These are phyloP conservation scores for Neoarthrinium moseri DNA, from an alignment of 2,329 filamentous ascomycete genomes.

Conservation along the genomic window DNA sequence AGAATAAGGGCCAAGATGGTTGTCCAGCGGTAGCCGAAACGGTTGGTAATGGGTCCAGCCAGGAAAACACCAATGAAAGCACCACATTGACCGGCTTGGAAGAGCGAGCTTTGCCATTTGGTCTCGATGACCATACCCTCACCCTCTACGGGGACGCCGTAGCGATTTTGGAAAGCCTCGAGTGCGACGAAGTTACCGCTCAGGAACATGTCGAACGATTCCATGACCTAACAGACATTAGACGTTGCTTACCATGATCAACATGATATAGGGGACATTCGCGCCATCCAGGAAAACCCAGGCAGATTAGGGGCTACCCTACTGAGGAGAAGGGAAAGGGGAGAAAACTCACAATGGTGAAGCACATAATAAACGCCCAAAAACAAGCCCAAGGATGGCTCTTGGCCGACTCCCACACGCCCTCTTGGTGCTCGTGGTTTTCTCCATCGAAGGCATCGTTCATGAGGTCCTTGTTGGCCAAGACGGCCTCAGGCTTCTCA, in stretches of 20 bases:
- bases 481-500: conserved; percentile 29
- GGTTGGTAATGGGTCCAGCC: conserved; percentile 35
- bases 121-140: conserved; percentile 32
- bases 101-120: conserved; percentile 38
- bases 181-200: conserved; percentile 46
- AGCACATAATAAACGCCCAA: conserved; percentile 49
- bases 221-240: conserved; percentile 49
- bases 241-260: not conserved
- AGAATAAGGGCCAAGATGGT: conserved; percentile 27
- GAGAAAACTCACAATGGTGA: conserved; percentile 42
- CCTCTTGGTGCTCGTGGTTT: conserved; percentile 40
- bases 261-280: not conserved
- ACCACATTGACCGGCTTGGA: conserved; percentile 31
- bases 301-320: too few relatives aligned
- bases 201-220: conserved; percentile 48
- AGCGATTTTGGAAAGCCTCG: conserved; percentile 32
- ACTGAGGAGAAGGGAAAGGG: not conserved
- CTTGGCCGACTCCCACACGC: conserved; percentile 34
- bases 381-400: conserved; percentile 42
- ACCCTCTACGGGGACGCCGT: conserved; percentile 28
- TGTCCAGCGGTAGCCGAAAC: conserved; percentile 35
- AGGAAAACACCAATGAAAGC: conserved; percentile 34
- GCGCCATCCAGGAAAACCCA: too few relatives aligned
- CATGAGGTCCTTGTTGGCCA: conserved; percentile 35
- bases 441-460: conserved; percentile 40